Evolutionary conservation across 306 rosid species (phyloP), one percentile per base, ranked within the genome.

Genomic region (Ormosia semicastrata): DNA sequence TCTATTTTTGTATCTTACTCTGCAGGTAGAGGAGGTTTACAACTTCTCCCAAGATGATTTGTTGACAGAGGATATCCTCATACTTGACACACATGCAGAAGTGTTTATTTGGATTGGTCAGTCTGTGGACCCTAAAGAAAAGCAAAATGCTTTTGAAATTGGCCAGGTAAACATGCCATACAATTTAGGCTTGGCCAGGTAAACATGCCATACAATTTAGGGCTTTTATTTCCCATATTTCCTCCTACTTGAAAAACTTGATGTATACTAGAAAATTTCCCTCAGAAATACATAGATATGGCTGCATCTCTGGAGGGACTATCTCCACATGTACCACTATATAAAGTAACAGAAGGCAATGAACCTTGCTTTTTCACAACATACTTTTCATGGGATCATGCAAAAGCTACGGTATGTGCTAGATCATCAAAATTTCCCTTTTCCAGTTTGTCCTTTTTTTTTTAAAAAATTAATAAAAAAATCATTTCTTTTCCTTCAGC

Each of bases 311-410:
- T 93, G 46, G 99, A 95, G 72, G 99, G 96, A 59, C 83, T 92
- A 81, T 84, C 98, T 85, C 91, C 92, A 81, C 81, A 57, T 17
- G 98, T 92, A 36, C 97, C 99, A 44, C 77, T 95, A 52, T 95
- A 90, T 86, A 93, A 92, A 91, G 90, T 93, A 68, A 90, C 98
- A 5, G 99, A 95, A 92, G 99, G 98, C 83, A 92, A 93, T 33
- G 99, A 95, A 85, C 98, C 99, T 52, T 89, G 97, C 91, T 95
- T 95, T 90, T 95, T 95, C 87, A 95, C 99, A 34, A 85, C 96
- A 59, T 92, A 92, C 96, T 95, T 95, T 73, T 87, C 93, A 63
- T 95, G 99, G 99, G 99, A 95, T 84, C 84, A 82, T 30, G 69
- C 89, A 34, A 95, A 87, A 88, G 94, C 98, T 62, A 50, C 46